A percentile compares a stretch with the other conserved stretches of the same genome.
Evolutionary conservation across 1,284 basidiomycete species (phyloP).

Genomic region (Malassezia furfur): DNA sequence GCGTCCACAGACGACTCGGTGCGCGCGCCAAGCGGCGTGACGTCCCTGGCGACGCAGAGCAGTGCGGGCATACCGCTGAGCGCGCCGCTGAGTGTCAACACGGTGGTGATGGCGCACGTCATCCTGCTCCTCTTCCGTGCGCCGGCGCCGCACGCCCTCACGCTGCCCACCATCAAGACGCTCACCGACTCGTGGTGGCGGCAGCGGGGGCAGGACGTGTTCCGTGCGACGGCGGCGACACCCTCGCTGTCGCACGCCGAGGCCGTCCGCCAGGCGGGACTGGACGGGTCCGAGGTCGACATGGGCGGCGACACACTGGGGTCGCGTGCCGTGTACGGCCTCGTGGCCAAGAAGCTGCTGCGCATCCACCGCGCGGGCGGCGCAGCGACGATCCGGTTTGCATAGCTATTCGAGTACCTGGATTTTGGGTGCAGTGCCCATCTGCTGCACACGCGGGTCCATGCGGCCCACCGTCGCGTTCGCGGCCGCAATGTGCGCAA

Average conservation of each 20-base stretch:
- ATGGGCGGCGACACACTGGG: slow-evolving; percentile 24
- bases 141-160: slow-evolving; percentile 24
- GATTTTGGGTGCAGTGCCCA: not conserved
- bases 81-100: slow-evolving; percentile 22
- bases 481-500: not conserved
- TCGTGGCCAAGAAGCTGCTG: slow-evolving; percentile 41
- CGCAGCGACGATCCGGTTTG: slow-evolving; percentile 13
- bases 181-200: slow-evolving; percentile 33
- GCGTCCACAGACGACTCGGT: slow-evolving; percentile 7
- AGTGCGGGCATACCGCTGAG: not conserved
- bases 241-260: slow-evolving; percentile 3
- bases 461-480: slow-evolving; percentile 1
- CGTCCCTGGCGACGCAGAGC: not conserved
- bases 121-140: slow-evolving; percentile 31
- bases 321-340: slow-evolving; percentile 38
- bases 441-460: slow-evolving; percentile 1
- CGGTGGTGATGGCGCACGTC: slow-evolving; percentile 34
- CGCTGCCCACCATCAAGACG: slow-evolving; percentile 32
- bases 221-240: not conserved
- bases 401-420: slow-evolving; percentile 11
- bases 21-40: not conserved
- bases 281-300: slow-evolving; percentile 25
- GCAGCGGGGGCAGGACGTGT: slow-evolving; percentile 18
- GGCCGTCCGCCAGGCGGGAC: slow-evolving; percentile 16
- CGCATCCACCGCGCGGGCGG: slow-evolving; percentile 18